These are phyloP conservation scores for Penicillium concentricum DNA, from an alignment of 2,329 filamentous ascomycete species.

Conservation along the genomic window DNA sequence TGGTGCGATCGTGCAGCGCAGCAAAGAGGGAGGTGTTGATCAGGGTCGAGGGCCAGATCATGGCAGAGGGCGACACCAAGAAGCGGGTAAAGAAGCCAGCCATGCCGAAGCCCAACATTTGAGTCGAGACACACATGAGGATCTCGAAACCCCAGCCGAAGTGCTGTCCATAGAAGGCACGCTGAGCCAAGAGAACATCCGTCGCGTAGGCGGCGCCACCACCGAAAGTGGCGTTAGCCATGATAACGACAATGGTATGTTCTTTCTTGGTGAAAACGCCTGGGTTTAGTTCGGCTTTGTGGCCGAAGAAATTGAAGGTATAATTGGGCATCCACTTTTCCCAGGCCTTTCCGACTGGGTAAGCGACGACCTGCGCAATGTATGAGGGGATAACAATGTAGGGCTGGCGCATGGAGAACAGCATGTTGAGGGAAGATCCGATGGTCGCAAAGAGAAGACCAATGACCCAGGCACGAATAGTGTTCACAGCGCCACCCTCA, in stretches of 20 bases:
- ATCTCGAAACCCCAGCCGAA: slow-evolving; percentile 68
- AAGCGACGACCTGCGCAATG: slow-evolving; percentile 62
- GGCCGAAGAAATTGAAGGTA: slow-evolving; percentile 39
- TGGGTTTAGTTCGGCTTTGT: slow-evolving; percentile 42
- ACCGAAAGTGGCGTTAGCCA: slow-evolving; percentile 68
- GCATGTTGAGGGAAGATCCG: slow-evolving; percentile 61
- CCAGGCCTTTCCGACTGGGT: slow-evolving; percentile 50
- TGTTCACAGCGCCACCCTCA: slow-evolving; percentile 63
- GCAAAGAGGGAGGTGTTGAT: slow-evolving; percentile 68
- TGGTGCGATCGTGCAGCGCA: slow-evolving; percentile 66
- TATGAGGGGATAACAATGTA: slow-evolving; percentile 61
- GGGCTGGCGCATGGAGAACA: slow-evolving; percentile 59
- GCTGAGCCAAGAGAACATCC: slow-evolving; percentile 69
- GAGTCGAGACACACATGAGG: slow-evolving; percentile 65
- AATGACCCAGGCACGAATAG: slow-evolving; percentile 63
- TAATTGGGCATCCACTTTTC: slow-evolving; percentile 38
- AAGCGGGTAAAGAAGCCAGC: slow-evolving; percentile 67
- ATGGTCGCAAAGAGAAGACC: slow-evolving; percentile 61
- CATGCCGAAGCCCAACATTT: slow-evolving; percentile 68
- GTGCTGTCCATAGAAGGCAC: slow-evolving; percentile 69
- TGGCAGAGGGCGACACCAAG: slow-evolving; percentile 57
- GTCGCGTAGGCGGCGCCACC: slow-evolving; percentile 64
- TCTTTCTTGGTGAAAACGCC: slow-evolving; percentile 51
- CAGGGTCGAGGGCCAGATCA: slow-evolving; percentile 72
- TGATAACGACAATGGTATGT: slow-evolving; percentile 47